These are phyloP conservation scores for Suillus hirtellus DNA, from an alignment of 768 basidiomycete species.

Conservation along the genomic window DNA sequence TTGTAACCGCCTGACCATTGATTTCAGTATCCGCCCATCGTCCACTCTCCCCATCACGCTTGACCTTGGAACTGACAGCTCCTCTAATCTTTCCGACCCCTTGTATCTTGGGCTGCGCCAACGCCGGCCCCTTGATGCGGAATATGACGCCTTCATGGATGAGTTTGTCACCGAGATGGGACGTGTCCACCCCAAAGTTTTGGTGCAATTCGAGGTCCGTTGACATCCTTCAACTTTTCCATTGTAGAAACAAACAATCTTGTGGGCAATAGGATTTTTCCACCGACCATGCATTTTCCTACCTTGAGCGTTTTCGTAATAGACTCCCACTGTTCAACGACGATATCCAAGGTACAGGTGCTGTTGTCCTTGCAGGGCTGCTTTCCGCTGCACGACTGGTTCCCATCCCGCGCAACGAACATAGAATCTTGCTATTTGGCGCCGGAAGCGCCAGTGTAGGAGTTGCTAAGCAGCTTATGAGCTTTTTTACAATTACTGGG, in stretches of 20 bases:
- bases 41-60: constrained; percentile 83
- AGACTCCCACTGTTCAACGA: constrained; percentile 86
- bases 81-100: constrained; percentile 78
- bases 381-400: constrained; percentile 83
- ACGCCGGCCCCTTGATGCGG: constrained; percentile 59
- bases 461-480: constrained; percentile 84
- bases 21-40: constrained; percentile 64
- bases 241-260: not conserved
- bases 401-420: constrained; percentile 62
- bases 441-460: constrained; percentile 93
- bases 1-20: constrained; percentile 7
- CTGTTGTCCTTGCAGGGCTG: constrained; percentile 89
- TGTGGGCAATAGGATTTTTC: constrained; percentile 70
- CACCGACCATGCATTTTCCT: constrained; percentile 87
- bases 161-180: constrained; percentile 89
- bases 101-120: constrained; percentile 86
- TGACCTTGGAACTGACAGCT: constrained; percentile 89
- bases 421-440: constrained; percentile 90
- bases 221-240: not conserved
- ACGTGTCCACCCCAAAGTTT: constrained; percentile 70
- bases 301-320: constrained; percentile 73
- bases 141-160: constrained; percentile 85
- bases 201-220: constrained; percentile 81
- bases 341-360: constrained; percentile 90
- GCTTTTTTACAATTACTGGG: constrained; percentile 85